Base-by-base conservation (phyloP, 1,284 basidiomycete species). In the Xerocomus nothofagi region DNA sequence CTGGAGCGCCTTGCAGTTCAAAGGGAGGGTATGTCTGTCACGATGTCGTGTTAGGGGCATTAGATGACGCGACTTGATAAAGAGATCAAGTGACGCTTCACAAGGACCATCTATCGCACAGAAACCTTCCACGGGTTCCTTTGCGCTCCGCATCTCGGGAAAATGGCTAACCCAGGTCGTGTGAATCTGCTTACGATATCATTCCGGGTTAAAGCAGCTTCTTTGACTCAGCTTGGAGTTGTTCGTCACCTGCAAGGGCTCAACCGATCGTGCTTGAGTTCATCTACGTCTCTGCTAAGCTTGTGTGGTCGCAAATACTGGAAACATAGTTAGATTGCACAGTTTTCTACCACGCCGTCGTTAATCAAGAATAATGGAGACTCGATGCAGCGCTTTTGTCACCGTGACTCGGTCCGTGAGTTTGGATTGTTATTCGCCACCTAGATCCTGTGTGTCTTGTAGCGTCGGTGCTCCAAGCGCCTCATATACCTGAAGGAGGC, bases 401-500 rank as follows among this genome's bases (percentile, higher is more conserved):
- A 45, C 7, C 1, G n/a, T 3, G 21, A n/a, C n/a, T n/a, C n/a
- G n/a, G n/a, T n/a, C n/a, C n/a, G 17, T 23, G 15, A 11, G n/a
- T n/a, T n/a, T n/a, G 17, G 20, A 23, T 30, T 47, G 26, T 30
- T 30, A 20, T 9, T 15, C 20, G 11, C 39, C 27, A 10, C 41
- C 20, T 15, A 4, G 18, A 45, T 45, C 44, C 5, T 41, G 15
- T 11, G 20, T 30, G n/a, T 23, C 10, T 42, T 0, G 7, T 45
- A 21, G 17, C 11, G 4, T 23, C 12, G 1, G 38, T 5, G 38
- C 46, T 11, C 43, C 46, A 3, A 7, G 12, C 4, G 52, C 38
- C 23, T 45, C 34, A 21, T 55, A 54, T 24, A 23, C 39, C 18
- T 54, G 41, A 36, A 50, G 24, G 11, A 50, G 29, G n/a, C 53